These are phyloP conservation scores for Dianthus caryophyllus DNA, from an alignment of 148 eudicot genomes.

Conservation along the genomic window DNA sequence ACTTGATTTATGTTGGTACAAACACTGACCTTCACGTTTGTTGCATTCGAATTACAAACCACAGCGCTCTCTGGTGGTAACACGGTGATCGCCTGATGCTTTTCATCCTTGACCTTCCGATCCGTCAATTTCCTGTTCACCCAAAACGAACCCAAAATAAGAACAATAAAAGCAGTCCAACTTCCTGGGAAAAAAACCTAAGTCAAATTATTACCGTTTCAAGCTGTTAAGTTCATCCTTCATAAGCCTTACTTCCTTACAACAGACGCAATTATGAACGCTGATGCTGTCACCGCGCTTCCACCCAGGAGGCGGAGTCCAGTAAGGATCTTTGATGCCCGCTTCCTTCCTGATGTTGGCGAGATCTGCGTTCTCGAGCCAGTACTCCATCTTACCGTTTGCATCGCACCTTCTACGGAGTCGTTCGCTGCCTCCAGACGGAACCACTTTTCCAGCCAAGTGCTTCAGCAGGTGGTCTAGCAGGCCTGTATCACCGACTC, in stretches of 20 bases:
- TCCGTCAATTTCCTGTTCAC: constrained; percentile 21
- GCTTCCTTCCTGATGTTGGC: constrained; percentile 58
- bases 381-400: constrained; percentile 86
- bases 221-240: constrained; percentile 32
- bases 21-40: constrained; percentile 21
- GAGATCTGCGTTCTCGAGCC: constrained; percentile 86
- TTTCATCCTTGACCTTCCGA: constrained; percentile 18
- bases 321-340: constrained; percentile 79
- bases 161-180: background rate
- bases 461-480: constrained; percentile 92
- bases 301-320: constrained; percentile 98
- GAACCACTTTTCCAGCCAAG: constrained; percentile 79
- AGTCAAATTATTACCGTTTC: constrained; percentile 25
- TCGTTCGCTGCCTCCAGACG: constrained; percentile 58
- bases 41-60: background rate
- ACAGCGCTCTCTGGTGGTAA: constrained; percentile 9
- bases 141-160: background rate
- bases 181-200: background rate
- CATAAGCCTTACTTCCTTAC: constrained; percentile 30
- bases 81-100: constrained; percentile 14
- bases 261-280: constrained; percentile 28
- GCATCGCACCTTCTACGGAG: constrained; percentile 77
- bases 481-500: constrained; percentile 87
- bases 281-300: constrained; percentile 51
- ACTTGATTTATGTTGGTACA: background rate